Percentiles rank a stretch among this genome's conserved stretches.
Evolutionary conservation across 192 early-diverging fungal species (phyloP).

Genomic region (Rhizoclosmatium globosum): DNA sequence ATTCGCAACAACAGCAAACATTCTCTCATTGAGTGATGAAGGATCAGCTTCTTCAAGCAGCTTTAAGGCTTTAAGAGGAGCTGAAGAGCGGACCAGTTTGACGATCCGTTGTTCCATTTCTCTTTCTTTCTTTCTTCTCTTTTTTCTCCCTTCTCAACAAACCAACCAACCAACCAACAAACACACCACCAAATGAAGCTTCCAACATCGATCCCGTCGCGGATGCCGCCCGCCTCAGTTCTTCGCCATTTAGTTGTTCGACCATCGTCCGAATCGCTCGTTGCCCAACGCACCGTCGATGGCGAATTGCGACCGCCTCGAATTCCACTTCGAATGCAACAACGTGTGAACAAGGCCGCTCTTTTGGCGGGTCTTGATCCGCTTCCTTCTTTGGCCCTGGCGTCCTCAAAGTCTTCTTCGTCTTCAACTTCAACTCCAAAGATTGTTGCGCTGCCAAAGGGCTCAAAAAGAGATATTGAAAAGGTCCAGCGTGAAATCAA

Average conservation of each 20-base stretch:
- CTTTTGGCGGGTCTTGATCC: conserved; percentile 52
- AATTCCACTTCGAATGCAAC: conserved; percentile 49
- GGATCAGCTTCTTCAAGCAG: neutral
- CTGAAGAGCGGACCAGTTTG: neutral
- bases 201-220: conserved; percentile 39
- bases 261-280: conserved; percentile 42
- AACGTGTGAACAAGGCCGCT: conserved; percentile 49
- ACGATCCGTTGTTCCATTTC: neutral
- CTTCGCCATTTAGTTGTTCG: conserved; percentile 56
- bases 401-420: neutral
- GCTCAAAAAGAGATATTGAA: neutral
- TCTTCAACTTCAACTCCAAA: neutral
- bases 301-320: conserved; percentile 46
- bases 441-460: neutral
- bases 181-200: conserved; percentile 8
- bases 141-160: neutral
- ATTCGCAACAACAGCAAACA: neutral
- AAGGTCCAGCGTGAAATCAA: conserved; percentile 40
- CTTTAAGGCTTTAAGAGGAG: neutral
- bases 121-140: neutral
- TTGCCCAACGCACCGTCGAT: conserved; percentile 26
- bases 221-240: conserved; percentile 55
- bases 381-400: conserved; percentile 31
- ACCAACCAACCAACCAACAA: neutral
- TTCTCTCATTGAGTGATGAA: neutral